A percentile compares a stretch with the other conserved stretches of the same genome.
Conservation (phyloP, 257 asterid species). For the Gentiana dahurica region DNA sequence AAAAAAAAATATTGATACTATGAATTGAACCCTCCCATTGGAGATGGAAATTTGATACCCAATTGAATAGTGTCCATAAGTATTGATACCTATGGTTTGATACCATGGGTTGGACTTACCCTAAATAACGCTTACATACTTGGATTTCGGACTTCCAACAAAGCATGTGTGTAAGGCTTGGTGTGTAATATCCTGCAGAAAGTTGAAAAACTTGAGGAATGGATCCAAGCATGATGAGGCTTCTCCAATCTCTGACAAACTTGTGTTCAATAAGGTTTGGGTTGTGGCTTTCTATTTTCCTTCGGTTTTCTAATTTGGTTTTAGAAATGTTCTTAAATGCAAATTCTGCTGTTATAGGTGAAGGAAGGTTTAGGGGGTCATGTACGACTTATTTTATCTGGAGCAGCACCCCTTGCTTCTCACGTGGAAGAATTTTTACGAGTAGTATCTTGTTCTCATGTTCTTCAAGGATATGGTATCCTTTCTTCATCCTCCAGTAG, state of each 20-base stretch:
- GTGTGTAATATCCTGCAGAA: constrained; percentile 27
- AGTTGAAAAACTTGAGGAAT: constrained; percentile 58
- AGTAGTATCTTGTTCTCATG: constrained; percentile 71
- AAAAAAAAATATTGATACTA: no score
- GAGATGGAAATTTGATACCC: no score
- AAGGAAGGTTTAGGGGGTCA: constrained; percentile 87
- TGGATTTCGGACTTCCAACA: not conserved
- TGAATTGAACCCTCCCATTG: no score
- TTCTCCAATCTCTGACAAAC: constrained; percentile 57
- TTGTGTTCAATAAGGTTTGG: constrained; percentile 75
- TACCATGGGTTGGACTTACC: not conserved
- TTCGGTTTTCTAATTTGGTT: not conserved
- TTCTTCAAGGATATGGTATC: constrained; percentile 95
- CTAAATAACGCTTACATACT: constrained; percentile 5
- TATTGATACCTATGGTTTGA: not conserved
- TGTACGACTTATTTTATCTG: constrained; percentile 78
- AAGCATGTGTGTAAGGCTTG: no score
- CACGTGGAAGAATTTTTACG: constrained; percentile 80
- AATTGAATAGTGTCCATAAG: no score
- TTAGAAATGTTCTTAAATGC: not conserved
- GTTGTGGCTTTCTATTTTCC: constrained; percentile 1
- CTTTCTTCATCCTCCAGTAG: constrained; percentile 5
- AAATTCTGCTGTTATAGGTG: constrained; percentile 26
- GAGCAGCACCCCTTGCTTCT: constrained; percentile 95
- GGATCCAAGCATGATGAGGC: constrained; percentile 64